Conservation (phyloP, 179 eudicot genomes). For the Camellia oleifera region DNA sequence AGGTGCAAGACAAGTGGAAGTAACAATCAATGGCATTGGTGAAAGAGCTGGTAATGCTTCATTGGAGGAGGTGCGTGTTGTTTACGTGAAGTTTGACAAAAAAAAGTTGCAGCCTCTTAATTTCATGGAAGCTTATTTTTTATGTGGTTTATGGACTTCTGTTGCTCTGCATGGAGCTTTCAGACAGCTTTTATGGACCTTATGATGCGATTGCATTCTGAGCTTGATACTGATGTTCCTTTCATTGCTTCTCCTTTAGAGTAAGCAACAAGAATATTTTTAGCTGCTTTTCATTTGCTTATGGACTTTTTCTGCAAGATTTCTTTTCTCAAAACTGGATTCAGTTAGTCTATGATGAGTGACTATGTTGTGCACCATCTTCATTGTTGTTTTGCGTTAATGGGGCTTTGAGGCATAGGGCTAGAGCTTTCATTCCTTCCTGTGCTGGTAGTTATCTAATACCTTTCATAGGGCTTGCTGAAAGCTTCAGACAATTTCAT, state of each 20-base stretch:
- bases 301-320: too few species aligned
- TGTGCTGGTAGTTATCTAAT: too few species aligned
- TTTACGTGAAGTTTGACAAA: not conserved
- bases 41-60: slow-evolving; percentile 98
- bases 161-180: not conserved
- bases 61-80: slow-evolving; percentile 75
- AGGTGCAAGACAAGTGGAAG: slow-evolving; percentile 92
- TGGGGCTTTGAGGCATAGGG: too few species aligned
- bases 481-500: too few species aligned
- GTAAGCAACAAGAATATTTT: too few species aligned
- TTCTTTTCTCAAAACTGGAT: too few species aligned
- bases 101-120: not conserved
- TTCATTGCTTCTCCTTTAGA: not conserved
- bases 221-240: not conserved
- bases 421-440: too few species aligned
- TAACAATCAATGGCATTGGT: slow-evolving; percentile 91
- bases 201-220: not conserved
- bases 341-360: too few species aligned
- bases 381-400: too few species aligned
- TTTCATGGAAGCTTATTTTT: not conserved
- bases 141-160: slow-evolving; percentile 3
- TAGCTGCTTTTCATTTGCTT: too few species aligned
- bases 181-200: not conserved
- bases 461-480: too few species aligned
- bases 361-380: too few species aligned